Percentiles rank a stretch among this genome's conserved stretches.
Evolutionary conservation across 2,329 filamentous ascomycete genomes (phyloP).

Genomic region (Stachybotrys elegans): DNA sequence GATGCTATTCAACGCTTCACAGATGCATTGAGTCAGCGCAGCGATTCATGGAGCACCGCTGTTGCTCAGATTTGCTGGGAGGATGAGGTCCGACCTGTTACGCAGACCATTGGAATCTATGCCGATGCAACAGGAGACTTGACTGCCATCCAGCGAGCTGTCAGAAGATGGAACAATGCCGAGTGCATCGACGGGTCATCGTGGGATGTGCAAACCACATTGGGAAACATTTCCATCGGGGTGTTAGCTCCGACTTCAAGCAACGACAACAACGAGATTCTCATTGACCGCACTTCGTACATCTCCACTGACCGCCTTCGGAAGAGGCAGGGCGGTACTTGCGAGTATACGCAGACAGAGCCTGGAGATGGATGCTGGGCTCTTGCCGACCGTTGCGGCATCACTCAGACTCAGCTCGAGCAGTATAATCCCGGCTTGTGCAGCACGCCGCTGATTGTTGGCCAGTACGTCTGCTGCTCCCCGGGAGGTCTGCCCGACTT

Average conservation of each 20-base stretch:
- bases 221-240: neutral
- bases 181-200: neutral
- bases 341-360: constrained; percentile 22
- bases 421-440: constrained; percentile 33
- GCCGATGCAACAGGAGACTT: constrained; percentile 5
- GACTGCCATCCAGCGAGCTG: constrained; percentile 3
- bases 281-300: neutral
- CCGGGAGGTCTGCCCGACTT: constrained; percentile 26
- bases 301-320: neutral
- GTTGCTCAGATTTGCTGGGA: neutral
- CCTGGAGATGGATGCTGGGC: constrained; percentile 30
- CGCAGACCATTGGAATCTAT: neutral
- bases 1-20: neutral
- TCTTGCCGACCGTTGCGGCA: constrained; percentile 32
- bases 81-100: neutral
- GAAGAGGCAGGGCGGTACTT: constrained; percentile 5
- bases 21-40: neutral
- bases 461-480: constrained; percentile 32
- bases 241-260: neutral
- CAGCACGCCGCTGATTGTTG: constrained; percentile 21
- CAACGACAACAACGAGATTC: neutral
- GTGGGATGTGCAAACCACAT: neutral
- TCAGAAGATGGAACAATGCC: constrained; percentile 6
- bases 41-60: neutral
- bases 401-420: constrained; percentile 29